Evolutionary conservation across 352 stramenopile species (phyloP).

Genomic region (Globisporangium barbulae): DNA sequence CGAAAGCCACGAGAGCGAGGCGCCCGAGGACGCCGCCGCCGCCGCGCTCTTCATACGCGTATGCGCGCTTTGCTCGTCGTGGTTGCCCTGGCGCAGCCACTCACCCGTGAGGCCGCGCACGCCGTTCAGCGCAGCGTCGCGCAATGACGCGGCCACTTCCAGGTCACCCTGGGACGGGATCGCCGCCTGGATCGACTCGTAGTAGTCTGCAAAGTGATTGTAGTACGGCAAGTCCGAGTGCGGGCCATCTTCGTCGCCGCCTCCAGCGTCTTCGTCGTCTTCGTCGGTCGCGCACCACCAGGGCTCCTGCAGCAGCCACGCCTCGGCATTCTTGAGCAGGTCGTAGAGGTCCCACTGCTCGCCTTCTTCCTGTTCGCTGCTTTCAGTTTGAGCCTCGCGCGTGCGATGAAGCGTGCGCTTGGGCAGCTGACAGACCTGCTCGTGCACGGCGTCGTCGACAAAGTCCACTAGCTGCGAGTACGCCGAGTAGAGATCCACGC

Average conservation of each 20-base stretch:
- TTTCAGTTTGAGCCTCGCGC: slow-evolving; percentile 25
- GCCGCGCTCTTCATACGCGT: slow-evolving; percentile 14
- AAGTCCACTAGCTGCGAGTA: slow-evolving; percentile 47
- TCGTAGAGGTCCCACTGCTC: slow-evolving; percentile 54
- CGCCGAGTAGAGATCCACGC: slow-evolving; percentile 32
- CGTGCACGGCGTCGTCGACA: slow-evolving; percentile 43
- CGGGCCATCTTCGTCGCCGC: slow-evolving; percentile 31
- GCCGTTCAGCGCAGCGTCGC: slow-evolving; percentile 36
- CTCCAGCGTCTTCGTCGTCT: slow-evolving; percentile 33
- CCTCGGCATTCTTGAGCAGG: slow-evolving; percentile 54
- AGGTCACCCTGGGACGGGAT: slow-evolving; percentile 40
- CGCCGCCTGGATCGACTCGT: slow-evolving; percentile 35
- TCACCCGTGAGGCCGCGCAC: slow-evolving; percentile 43
- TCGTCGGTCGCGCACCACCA: slow-evolving; percentile 53
- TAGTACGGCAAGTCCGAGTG: slow-evolving; percentile 43
- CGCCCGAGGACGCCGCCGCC: slow-evolving; percentile 23
- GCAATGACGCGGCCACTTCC: slow-evolving; percentile 39
- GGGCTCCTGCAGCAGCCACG: slow-evolving; percentile 47
- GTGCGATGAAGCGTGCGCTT: slow-evolving; percentile 39
- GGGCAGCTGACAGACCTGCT: slow-evolving; percentile 36
- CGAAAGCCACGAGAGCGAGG: slow-evolving; percentile 44
- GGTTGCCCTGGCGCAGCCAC: slow-evolving; percentile 39
- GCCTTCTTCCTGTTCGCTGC: slow-evolving; percentile 23
- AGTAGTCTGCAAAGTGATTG: slow-evolving; percentile 47
- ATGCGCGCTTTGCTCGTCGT: slow-evolving; percentile 39